These are phyloP conservation scores for Didymella pinodella DNA, from an alignment of 2,329 filamentous ascomycete genomes.

Conservation along the genomic window DNA sequence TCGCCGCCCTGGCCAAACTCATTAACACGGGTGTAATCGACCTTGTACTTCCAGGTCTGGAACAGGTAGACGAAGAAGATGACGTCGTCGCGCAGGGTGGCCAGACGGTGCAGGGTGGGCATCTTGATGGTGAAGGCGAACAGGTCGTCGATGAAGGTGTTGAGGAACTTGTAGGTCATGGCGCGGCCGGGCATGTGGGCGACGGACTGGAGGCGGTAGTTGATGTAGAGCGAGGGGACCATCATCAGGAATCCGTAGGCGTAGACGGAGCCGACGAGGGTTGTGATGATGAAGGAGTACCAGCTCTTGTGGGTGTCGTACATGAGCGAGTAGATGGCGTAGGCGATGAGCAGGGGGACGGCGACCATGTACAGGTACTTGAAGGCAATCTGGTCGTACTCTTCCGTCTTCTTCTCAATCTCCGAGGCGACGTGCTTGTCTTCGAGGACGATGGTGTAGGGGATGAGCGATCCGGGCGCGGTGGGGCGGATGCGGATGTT, in stretches of 20 bases:
- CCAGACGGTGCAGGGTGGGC: conserved; percentile 90
- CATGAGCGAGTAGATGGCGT: conserved; percentile 87
- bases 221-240: conserved; percentile 97
- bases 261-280: conserved; percentile 93
- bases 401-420: conserved; percentile 96
- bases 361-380: conserved; percentile 93
- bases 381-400: conserved; percentile 98
- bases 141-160: conserved; percentile 98
- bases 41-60: conserved; percentile 89
- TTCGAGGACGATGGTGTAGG: conserved; percentile 84
- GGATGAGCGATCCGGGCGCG: conserved; percentile 72
- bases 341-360: conserved; percentile 87
- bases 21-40: conserved; percentile 91
- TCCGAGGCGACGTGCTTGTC: conserved; percentile 97
- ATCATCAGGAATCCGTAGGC: conserved; percentile 99
- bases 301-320: conserved; percentile 98
- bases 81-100: conserved; percentile 91
- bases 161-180: conserved; percentile 98
- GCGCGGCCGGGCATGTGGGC: conserved; percentile 97
- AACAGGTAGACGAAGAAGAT: conserved; percentile 99
- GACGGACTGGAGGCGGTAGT: conserved; percentile 89
- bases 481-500: conserved; percentile 81
- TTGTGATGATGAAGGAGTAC: conserved; percentile 96
- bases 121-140: conserved; percentile 99
- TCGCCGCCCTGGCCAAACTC: conserved; percentile 99